Base-by-base conservation (phyloP, 306 rosid species). In the Gleditsia sinensis region DNA sequence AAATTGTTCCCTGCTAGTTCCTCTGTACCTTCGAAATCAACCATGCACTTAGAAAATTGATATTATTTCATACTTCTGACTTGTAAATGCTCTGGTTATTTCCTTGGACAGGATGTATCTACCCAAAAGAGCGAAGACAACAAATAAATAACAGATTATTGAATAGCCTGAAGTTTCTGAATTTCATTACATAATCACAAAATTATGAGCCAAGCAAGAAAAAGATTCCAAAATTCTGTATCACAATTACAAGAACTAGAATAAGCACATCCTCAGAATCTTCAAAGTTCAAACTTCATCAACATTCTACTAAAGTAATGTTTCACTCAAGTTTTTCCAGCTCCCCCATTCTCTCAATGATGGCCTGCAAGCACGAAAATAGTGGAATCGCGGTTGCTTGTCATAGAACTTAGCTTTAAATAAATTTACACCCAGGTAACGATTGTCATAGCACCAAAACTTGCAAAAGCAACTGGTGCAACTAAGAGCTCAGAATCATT, bases 291-390 rank as follows among this genome's bases (percentile, higher is more conserved):
- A 76, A 76, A 48, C 48, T 20, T 16, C 61, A 25, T 50, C 6
- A 40, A 20, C 50, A 67, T 28, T 46, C 39, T 32, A 48, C 54
- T 37, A 32, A 53, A 12, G 37, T 34, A 11, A 56, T 5, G 30
- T 57, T 30, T 84, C 78, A 84, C 58, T 84, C 88, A 4, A 84
- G 78, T 80, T 84, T 84, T 77, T 84, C 88, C 66, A 84, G 80
- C 51, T 84, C 88, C 65, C 85, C 88, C 88, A 84, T 84, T 21
- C 88, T 84, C 71, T 81, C 88, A 63, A 84, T 84, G 81, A 84
- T 81, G 9, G 88, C 88, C 88, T 84, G 85, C 81, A 16, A 77
- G 28, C 58, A 30, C 54, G 54, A 48, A 49, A 39, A 69, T 36
- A 49, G 63, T 32, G 9, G 40, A 57, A 76, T 30, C 34, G 48